Conservation (phyloP, 331 rosid genomes). For the Telfairia occidentalis region DNA sequence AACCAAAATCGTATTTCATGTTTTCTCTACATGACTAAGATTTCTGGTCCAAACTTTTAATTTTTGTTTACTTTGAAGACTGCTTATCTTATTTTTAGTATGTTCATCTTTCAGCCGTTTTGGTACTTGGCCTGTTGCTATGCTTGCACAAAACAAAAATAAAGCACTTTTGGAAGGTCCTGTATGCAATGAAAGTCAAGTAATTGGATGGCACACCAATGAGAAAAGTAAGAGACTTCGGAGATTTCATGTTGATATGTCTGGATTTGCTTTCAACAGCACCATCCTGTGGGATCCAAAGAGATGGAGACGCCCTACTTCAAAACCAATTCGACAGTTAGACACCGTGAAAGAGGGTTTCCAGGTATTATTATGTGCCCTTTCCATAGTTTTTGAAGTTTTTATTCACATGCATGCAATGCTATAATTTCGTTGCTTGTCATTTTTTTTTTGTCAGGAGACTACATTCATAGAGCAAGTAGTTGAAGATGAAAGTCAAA, state of each 20-base stretch:
- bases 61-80: background rate
- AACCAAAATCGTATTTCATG: background rate
- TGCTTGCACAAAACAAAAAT: constrained; percentile 91
- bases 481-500: constrained; percentile 86
- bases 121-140: constrained; percentile 99
- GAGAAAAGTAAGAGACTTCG: constrained; percentile 81
- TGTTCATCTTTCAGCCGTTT: constrained; percentile 49
- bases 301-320: constrained; percentile 67
- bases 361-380: constrained; percentile 40
- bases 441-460: constrained; percentile 45
- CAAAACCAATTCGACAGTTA: constrained; percentile 58
- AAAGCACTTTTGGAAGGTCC: constrained; percentile 98
- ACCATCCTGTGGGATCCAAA: constrained; percentile 92
- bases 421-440: constrained; percentile 9
- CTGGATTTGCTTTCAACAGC: constrained; percentile 97
- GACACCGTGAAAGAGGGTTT: constrained; percentile 95
- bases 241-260: constrained; percentile 98
- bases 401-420: background rate
- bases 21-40: background rate
- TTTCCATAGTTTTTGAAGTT: constrained; percentile 1
- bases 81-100: constrained; percentile 20
- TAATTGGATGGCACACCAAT: constrained; percentile 94
- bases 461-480: constrained; percentile 82
- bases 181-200: constrained; percentile 81
- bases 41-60: background rate